Conservation (phyloP, 805 yeast genomes). For the Nakazawaea wickerhamii region DNA sequence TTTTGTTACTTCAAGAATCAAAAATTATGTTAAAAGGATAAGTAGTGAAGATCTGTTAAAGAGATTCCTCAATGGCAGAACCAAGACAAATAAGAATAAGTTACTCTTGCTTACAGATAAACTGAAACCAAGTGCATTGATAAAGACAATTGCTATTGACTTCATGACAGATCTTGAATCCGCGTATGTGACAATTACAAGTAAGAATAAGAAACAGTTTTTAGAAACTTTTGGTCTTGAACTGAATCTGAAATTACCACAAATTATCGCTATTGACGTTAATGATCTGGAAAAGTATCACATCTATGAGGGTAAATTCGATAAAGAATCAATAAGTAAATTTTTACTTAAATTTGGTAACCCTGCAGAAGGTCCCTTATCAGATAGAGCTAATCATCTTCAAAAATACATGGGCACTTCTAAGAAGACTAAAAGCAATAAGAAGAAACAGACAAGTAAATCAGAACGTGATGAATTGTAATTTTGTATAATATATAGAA, state of each 20-base stretch:
- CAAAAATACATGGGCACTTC: slow-evolving; percentile 18
- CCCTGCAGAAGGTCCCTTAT: slow-evolving; percentile 30
- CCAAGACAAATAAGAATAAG: slow-evolving; percentile 25
- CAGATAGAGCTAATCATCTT: slow-evolving; percentile 21
- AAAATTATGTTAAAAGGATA: slow-evolving; percentile 58
- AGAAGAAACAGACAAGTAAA: neutral
- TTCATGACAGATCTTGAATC: slow-evolving; percentile 47
- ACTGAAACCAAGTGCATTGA: slow-evolving; percentile 44
- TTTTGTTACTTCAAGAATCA: slow-evolving; percentile 51
- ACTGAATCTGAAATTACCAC: slow-evolving; percentile 19
- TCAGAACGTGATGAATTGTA: slow-evolving; percentile 2
- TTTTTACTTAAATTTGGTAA: slow-evolving; percentile 26
- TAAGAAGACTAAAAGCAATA: slow-evolving; percentile 11
- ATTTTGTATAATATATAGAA: neutral
- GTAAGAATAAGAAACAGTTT: slow-evolving; percentile 20
- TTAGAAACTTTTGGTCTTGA: slow-evolving; percentile 9
- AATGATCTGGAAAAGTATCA: slow-evolving; percentile 9
- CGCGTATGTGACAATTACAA: slow-evolving; percentile 34
- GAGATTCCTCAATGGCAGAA: slow-evolving; percentile 19
- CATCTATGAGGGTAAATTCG: slow-evolving; percentile 25
- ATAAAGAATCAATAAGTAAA: slow-evolving; percentile 26
- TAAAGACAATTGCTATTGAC: slow-evolving; percentile 67
- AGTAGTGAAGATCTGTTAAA: slow-evolving; percentile 28
- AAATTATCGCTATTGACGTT: slow-evolving; percentile 19
- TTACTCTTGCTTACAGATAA: slow-evolving; percentile 51